phyloP scores from a whole-genome alignment of 1,284 basidiomycete genomes.

The Boletus semigastroideus region DNA sequence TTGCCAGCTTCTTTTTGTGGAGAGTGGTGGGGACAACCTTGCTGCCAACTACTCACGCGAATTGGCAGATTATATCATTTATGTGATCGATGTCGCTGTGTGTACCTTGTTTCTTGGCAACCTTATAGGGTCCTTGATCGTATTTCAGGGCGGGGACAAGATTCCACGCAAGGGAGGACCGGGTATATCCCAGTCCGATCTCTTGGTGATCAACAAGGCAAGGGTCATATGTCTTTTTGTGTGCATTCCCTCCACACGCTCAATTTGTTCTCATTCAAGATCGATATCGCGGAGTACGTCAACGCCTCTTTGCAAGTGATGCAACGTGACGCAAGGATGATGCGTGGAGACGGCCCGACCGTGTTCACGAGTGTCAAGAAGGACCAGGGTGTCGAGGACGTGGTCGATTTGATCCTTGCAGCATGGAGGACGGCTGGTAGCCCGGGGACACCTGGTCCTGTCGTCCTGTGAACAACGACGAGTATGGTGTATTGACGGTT shows the following conservation, averaged over 20 bases:
- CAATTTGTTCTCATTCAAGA: conserved; percentile 48
- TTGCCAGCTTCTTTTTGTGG: conserved; percentile 88
- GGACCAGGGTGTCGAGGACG: conserved; percentile 78
- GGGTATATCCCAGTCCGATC: conserved; percentile 93
- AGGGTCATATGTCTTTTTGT: conserved; percentile 11
- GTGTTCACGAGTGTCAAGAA: conserved; percentile 88
- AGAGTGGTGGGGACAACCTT: conserved; percentile 95
- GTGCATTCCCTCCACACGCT: background rate
- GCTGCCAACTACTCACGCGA: conserved; percentile 96
- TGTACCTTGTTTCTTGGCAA: conserved; percentile 24
- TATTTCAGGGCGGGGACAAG: conserved; percentile 86
- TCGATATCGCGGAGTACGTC: conserved; percentile 90
- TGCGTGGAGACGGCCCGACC: conserved; percentile 94
- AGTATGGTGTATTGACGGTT: background rate
- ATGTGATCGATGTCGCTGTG: conserved; percentile 85
- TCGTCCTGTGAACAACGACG: conserved; percentile 46
- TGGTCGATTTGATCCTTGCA: conserved; percentile 80
- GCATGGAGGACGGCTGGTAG: conserved; percentile 83
- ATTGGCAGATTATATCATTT: conserved; percentile 96
- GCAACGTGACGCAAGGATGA: conserved; percentile 88
- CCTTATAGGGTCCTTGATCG: conserved; percentile 8
- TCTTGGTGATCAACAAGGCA: conserved; percentile 95
- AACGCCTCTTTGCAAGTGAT: conserved; percentile 94
- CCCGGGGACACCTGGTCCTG: conserved; percentile 50
- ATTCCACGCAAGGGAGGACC: conserved; percentile 98